phyloP scores from a whole-genome alignment of 2,329 filamentous ascomycete species.

The Herpotrichia juniperi region DNA sequence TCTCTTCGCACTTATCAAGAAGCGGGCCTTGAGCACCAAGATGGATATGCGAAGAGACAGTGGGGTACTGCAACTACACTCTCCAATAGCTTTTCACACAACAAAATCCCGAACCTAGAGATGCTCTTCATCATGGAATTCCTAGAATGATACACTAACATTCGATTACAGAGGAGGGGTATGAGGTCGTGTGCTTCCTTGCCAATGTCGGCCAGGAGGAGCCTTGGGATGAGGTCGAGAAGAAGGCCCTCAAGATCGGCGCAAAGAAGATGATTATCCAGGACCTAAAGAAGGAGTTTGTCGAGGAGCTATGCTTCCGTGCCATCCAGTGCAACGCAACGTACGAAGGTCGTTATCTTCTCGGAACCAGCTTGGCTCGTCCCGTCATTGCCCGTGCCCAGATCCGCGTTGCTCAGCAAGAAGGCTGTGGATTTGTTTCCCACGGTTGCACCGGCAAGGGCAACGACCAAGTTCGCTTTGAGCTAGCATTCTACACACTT shows the following conservation, averaged over 20 bases:
- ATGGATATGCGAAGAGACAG: too few species aligned
- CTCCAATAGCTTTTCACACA: too few species aligned
- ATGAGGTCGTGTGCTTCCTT: slow-evolving; percentile 68
- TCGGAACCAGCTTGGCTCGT: slow-evolving; percentile 68
- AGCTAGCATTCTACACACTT: slow-evolving; percentile 66
- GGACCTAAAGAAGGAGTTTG: slow-evolving; percentile 75
- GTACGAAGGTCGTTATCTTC: slow-evolving; percentile 61
- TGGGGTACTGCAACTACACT: too few species aligned
- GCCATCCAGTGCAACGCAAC: slow-evolving; percentile 73
- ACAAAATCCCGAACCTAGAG: too few species aligned
- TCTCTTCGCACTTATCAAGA: too few species aligned
- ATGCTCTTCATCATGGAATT: background rate
- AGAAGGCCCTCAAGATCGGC: slow-evolving; percentile 74
- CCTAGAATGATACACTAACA: slow-evolving; percentile 12
- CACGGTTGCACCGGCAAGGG: slow-evolving; percentile 60
- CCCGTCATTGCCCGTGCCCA: slow-evolving; percentile 73
- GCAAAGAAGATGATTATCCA: slow-evolving; percentile 67
- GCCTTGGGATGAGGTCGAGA: slow-evolving; percentile 61
- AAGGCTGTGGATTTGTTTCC: slow-evolving; percentile 61
- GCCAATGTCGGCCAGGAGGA: slow-evolving; percentile 67
- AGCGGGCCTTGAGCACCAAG: too few species aligned
- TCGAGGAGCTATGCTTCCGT: slow-evolving; percentile 80
- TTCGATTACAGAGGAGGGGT: slow-evolving; percentile 53
- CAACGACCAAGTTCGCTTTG: slow-evolving; percentile 71
- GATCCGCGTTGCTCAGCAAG: slow-evolving; percentile 68